phyloP scores from a whole-genome alignment of 2,329 filamentous ascomycete species.

The Trichothecium roseum region DNA sequence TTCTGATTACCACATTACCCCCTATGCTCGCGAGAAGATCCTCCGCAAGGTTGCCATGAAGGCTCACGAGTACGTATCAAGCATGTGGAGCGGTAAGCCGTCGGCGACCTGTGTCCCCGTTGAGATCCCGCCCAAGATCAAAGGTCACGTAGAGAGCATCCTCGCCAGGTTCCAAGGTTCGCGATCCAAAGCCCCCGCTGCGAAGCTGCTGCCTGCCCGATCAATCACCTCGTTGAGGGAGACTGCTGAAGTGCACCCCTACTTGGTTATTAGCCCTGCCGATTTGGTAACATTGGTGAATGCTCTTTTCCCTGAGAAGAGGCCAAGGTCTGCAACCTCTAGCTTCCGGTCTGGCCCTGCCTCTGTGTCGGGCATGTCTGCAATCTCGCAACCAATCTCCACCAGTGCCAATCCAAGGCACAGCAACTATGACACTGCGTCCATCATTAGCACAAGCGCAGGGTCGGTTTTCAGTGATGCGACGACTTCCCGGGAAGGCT shows the following conservation, averaged over 20 bases:
- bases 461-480: constrained; percentile 63
- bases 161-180: constrained; percentile 51
- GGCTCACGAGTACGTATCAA: constrained; percentile 69
- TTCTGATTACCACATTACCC: constrained; percentile 83
- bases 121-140: constrained; percentile 49
- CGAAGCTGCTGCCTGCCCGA: constrained; percentile 58
- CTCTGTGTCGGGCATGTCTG: constrained; percentile 58
- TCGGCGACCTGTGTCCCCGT: constrained; percentile 39
- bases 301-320: constrained; percentile 68
- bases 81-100: constrained; percentile 61
- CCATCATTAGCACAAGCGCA: constrained; percentile 61
- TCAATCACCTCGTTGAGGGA: constrained; percentile 64
- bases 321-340: constrained; percentile 52
- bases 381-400: constrained; percentile 51
- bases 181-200: constrained; percentile 33
- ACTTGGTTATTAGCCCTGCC: constrained; percentile 67
- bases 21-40: constrained; percentile 77
- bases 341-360: constrained; percentile 56
- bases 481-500: constrained; percentile 54
- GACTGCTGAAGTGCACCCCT: constrained; percentile 69
- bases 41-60: constrained; percentile 70
- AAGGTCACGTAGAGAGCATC: constrained; percentile 62
- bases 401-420: constrained; percentile 44
- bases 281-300: constrained; percentile 75
- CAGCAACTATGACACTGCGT: constrained; percentile 54